Percentiles rank a stretch among this genome's conserved stretches.
Evolutionary conservation across 148 eudicot genomes (phyloP).

Genomic region (Rhododendron ferrugineum): DNA sequence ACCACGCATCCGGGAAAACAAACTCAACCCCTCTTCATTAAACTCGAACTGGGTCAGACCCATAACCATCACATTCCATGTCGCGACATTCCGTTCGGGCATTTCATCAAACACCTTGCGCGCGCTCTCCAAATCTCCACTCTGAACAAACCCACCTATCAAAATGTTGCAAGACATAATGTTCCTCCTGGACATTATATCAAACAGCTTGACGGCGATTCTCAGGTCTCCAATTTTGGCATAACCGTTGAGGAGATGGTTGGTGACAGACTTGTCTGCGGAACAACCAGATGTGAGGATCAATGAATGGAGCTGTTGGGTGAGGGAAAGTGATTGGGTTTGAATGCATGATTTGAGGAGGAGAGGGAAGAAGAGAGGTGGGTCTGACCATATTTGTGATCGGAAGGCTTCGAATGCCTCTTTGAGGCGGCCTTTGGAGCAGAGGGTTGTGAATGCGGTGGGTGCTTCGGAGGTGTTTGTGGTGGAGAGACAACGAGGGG

Average conservation of each 20-base stretch:
- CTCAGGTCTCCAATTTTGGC: conserved; percentile 45
- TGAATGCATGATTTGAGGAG: conserved; percentile 54
- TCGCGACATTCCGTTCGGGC: conserved; percentile 62
- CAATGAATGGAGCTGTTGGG: conserved; percentile 62
- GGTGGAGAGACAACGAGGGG: conserved; percentile 24
- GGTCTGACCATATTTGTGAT: conserved; percentile 44
- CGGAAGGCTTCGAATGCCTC: conserved; percentile 57
- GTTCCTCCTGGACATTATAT: conserved; percentile 52
- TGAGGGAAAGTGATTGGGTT: conserved; percentile 30
- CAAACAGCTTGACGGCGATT: conserved; percentile 38
- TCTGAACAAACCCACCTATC: conserved; percentile 56
- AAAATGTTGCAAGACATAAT: conserved; percentile 72
- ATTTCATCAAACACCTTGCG: conserved; percentile 57
- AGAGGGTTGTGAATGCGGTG: conserved; percentile 32
- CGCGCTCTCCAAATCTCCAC: conserved; percentile 50
- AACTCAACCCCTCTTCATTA: conserved; percentile 56
- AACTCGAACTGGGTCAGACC: conserved; percentile 53
- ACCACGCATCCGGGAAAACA: conserved; percentile 47
- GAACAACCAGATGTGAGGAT: conserved; percentile 53
- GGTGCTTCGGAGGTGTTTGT: conserved; percentile 16
- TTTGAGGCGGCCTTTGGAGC: conserved; percentile 45
- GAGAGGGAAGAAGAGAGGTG: conserved; percentile 52
- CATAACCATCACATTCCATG: conserved; percentile 82
- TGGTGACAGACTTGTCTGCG: conserved; percentile 47
- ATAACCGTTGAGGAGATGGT: conserved; percentile 61